Conservation (phyloP, 1,139 yeast genomes). For the Kluyveromyces sp. region DNA sequence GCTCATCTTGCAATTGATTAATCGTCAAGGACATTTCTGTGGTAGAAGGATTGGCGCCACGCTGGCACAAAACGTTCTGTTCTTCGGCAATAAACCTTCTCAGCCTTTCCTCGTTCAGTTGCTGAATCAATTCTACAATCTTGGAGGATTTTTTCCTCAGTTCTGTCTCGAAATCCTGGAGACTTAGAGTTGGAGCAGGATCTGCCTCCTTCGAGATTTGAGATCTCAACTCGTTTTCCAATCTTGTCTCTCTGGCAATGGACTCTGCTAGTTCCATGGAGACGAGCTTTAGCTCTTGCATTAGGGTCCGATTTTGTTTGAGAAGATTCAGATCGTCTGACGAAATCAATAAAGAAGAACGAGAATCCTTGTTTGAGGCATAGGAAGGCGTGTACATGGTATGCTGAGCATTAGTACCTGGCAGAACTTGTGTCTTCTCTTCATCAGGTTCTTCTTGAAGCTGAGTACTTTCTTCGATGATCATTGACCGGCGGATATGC, state of each 20-base stretch:
- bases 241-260: constrained; percentile 54
- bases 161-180: constrained; percentile 30
- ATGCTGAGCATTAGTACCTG: background rate
- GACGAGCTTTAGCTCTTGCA: constrained; percentile 58
- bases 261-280: constrained; percentile 68
- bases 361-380: constrained; percentile 12
- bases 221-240: constrained; percentile 42
- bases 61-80: constrained; percentile 50
- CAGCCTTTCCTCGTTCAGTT: constrained; percentile 56
- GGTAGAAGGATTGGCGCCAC: constrained; percentile 47
- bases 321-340: constrained; percentile 58
- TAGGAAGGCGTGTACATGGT: constrained; percentile 18
- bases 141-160: constrained; percentile 40
- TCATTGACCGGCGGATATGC: constrained; percentile 5
- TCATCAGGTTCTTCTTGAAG: constrained; percentile 4
- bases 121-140: constrained; percentile 48
- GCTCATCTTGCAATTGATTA: constrained; percentile 43
- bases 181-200: constrained; percentile 10
- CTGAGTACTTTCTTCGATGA: constrained; percentile 5
- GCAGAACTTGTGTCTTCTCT: background rate
- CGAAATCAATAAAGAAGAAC: constrained; percentile 35
- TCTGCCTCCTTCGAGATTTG: constrained; percentile 7
- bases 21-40: constrained; percentile 53
- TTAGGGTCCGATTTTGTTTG: constrained; percentile 49
- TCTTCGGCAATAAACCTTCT: constrained; percentile 65